A percentile compares a stretch with the other conserved stretches of the same genome.
Conservation (phyloP, 2,329 filamentous ascomycete species). For the Spiromastix sp. region DNA sequence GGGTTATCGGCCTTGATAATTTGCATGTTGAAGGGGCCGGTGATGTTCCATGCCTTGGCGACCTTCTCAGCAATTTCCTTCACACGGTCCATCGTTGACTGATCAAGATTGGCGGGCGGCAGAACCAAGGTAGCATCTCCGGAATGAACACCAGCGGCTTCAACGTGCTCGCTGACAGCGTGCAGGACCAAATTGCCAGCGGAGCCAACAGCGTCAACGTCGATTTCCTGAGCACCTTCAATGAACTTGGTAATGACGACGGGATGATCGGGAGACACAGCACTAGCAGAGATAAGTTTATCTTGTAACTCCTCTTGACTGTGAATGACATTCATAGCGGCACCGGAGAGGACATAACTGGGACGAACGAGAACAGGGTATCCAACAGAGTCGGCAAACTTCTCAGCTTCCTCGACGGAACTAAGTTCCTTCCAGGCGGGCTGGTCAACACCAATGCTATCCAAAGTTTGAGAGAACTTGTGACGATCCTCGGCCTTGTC, state of each 20-base stretch:
- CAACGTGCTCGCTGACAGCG: conserved; percentile 89
- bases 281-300: conserved; percentile 82
- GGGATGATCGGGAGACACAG: conserved; percentile 89
- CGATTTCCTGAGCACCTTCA: conserved; percentile 90
- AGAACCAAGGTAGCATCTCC: conserved; percentile 93
- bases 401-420: conserved; percentile 75
- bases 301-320: conserved; percentile 83
- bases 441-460: conserved; percentile 94
- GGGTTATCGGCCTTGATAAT: conserved; percentile 86
- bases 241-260: conserved; percentile 99
- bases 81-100: conserved; percentile 67
- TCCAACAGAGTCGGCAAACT: conserved; percentile 72
- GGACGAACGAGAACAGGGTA: conserved; percentile 95
- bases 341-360: conserved; percentile 90
- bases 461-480: conserved; percentile 95
- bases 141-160: conserved; percentile 95
- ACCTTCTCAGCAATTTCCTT: conserved; percentile 97
- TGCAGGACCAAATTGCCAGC: conserved; percentile 80
- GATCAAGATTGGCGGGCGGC: conserved; percentile 70
- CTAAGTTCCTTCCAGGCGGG: conserved; percentile 97
- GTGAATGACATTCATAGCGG: conserved; percentile 95
- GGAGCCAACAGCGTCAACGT: conserved; percentile 85
- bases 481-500: conserved; percentile 97
- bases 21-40: conserved; percentile 99
- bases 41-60: conserved; percentile 93